Evolutionary conservation across 345 rosid genomes (phyloP).

Genomic region (Populus ilicifolia): DNA sequence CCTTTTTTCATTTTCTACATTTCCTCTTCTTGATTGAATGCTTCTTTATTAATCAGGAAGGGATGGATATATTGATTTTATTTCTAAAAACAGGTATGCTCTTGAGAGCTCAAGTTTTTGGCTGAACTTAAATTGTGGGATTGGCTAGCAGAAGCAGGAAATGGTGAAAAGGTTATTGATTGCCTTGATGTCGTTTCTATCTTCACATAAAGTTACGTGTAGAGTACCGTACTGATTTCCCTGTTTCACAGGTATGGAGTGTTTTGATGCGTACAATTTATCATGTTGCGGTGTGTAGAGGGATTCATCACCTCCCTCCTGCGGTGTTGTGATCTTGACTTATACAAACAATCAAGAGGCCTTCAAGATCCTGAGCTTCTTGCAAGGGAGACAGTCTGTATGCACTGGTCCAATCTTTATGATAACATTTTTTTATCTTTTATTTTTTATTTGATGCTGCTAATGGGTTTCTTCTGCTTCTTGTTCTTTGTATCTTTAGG

Average conservation of each 20-base stretch:
- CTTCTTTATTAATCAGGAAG: background rate
- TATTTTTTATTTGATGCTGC: background rate
- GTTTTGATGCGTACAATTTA: slow-evolving; percentile 54
- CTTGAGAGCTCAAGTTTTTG: background rate
- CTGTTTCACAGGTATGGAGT: slow-evolving; percentile 62
- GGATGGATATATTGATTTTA: background rate
- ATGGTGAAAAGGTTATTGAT: slow-evolving; percentile 57
- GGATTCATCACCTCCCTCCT: slow-evolving; percentile 62
- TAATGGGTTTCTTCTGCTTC: background rate
- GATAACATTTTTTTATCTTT: background rate
- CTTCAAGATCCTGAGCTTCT: slow-evolving; percentile 89
- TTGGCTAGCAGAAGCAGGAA: slow-evolving; percentile 25
- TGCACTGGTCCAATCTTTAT: slow-evolving; percentile 26
- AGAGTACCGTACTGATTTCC: background rate
- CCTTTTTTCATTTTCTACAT: background rate
- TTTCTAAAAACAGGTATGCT: slow-evolving; percentile 6
- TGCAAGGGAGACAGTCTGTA: slow-evolving; percentile 97
- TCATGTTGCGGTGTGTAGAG: slow-evolving; percentile 91
- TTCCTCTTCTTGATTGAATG: background rate
- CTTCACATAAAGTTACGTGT: slow-evolving; percentile 9
- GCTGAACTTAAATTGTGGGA: slow-evolving; percentile 1
- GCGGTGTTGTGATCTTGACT: slow-evolving; percentile 78
- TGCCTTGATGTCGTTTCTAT: background rate
- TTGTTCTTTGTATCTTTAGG: background rate
- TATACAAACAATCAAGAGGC: slow-evolving; percentile 69